phyloP scores from a whole-genome alignment of 83 land plant genomes.

The Thuja plicata region DNA sequence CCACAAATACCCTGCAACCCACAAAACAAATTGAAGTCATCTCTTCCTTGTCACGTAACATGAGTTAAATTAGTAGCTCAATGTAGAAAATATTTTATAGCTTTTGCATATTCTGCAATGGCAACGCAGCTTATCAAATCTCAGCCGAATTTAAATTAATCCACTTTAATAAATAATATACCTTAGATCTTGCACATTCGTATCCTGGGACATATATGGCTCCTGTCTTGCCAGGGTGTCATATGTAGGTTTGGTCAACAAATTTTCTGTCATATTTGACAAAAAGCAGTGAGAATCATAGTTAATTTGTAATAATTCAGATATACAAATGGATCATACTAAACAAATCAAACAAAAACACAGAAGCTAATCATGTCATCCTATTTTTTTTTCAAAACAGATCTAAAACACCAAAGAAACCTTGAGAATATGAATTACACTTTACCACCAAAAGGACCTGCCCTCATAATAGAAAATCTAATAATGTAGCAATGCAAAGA shows the following conservation, averaged over 20 bases:
- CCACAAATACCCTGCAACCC: slow-evolving; percentile 55
- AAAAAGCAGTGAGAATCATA: neutral
- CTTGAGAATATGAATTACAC: no score
- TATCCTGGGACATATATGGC: neutral
- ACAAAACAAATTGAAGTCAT: neutral
- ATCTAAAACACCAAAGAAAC: no score
- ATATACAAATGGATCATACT: no score
- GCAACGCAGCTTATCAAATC: neutral
- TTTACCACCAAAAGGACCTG: no score
- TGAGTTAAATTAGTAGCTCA: neutral
- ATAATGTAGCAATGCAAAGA: neutral
- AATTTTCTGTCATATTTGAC: neutral
- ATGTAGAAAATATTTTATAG: neutral
- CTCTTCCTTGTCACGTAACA: neutral
- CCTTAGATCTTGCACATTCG: neutral
- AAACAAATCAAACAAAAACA: no score
- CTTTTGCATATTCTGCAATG: neutral
- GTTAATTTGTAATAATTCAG: no score
- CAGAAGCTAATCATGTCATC: no score
- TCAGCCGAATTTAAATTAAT: neutral
- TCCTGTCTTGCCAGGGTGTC: neutral
- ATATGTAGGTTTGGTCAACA: neutral
- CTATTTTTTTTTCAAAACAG: no score
- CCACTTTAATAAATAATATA: neutral
- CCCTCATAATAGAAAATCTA: no score